Evolutionary conservation across 225 moss, liverwort and hornwort species (phyloP), one percentile per base, ranked within the genome.

Genomic region (Pseudisothecium myosuroides): DNA sequence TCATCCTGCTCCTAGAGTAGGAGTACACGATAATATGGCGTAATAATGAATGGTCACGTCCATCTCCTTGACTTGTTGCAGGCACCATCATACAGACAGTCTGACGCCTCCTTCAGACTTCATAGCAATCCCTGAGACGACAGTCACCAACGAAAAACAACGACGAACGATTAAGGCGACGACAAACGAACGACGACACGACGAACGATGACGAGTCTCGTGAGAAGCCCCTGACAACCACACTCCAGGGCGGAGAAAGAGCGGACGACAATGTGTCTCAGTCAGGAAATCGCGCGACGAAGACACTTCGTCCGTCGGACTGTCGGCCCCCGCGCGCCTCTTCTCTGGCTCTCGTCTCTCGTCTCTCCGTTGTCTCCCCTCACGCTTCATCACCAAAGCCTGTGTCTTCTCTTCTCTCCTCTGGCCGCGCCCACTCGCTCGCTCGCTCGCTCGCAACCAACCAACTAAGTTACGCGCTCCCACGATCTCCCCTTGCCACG

Each of bases 31-130:
- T 26, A 26, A 56, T 10, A 17, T 59, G 64, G 71, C 23, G n/a
- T 66, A 17, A 58, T 81, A 60, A 72, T 92, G 68, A 77, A 82
- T 22, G 85, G 77, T 49, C 62, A 29, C 71, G 74, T 85, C 90
- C 88, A 78, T 64, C 88, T 82, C 82, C 85, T 85, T 71, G 86
- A 86, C 88, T 78, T 10, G 62, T 34, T 59, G 86, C 88, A 86
- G 83, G 83, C 87, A 50, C 76, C 81, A 80, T 89, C 66, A 76
- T 86, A 67, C 49, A 56, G 84, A 52, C 76, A 74, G 60, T 85
- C 86, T 92, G 88, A 87, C 87, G 89, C 84, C 86, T 75, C 81
- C 34, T 68, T 26, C 83, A 72, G 89, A 34, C 85, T 69, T 85
- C 80, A 85, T 62, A 39, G 68, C 80, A 89, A 89, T 85, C 89